These are phyloP conservation scores for Stephania yunnanensis DNA, from an alignment of 164 flowering plant species.

Conservation along the genomic window DNA sequence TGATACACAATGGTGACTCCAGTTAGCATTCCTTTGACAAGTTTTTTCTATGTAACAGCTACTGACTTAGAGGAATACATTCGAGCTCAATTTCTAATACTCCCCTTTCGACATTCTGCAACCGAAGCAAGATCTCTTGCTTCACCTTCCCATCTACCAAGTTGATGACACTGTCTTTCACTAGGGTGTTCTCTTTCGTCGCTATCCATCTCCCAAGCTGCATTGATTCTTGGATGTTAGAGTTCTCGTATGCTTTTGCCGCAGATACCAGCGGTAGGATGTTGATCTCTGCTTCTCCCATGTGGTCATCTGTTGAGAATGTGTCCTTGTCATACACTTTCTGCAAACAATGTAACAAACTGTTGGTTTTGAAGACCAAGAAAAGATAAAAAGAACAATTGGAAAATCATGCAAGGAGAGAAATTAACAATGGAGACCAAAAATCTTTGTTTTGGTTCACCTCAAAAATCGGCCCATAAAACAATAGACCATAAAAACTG, in stretches of 20 bases:
- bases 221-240: constrained; percentile 33
- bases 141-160: constrained; percentile 38
- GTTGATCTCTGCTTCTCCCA: constrained; percentile 95
- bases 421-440: too few species aligned
- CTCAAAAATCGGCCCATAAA: too few species aligned
- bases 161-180: constrained; percentile 52
- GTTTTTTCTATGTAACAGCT: not conserved
- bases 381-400: too few species aligned
- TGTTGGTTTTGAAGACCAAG: not conserved
- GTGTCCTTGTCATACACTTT: constrained; percentile 89
- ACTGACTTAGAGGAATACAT: constrained; percentile 36
- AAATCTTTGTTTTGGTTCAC: too few species aligned
- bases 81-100: constrained; percentile 34
- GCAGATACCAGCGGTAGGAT: constrained; percentile 73
- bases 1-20: not conserved
- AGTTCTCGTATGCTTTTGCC: constrained; percentile 62
- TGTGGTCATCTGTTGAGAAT: constrained; percentile 72
- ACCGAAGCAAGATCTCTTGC: constrained; percentile 29
- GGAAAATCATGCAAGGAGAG: too few species aligned
- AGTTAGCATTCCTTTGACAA: not conserved
- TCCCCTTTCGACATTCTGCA: constrained; percentile 88
- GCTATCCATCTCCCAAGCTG: constrained; percentile 72
- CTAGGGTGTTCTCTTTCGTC: constrained; percentile 52
- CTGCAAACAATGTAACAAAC: constrained; percentile 36
- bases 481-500: too few species aligned